Evolutionary conservation across 2,329 filamentous ascomycete species (phyloP), one percentile per base, ranked within the genome.

Genomic region (Pleomassaria siparia): DNA sequence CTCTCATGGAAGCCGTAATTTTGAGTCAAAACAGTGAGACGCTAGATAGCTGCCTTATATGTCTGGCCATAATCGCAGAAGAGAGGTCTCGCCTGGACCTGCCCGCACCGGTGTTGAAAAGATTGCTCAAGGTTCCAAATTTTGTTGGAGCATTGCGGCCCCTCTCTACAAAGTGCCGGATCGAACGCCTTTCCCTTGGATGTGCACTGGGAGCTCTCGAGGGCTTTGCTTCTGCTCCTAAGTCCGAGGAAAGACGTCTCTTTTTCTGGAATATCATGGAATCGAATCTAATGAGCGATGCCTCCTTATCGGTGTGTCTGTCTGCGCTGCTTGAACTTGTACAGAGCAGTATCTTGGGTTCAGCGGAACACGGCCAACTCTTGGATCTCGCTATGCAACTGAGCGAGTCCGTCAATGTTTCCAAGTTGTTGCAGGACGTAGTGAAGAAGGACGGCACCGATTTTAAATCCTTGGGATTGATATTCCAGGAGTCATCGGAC

Each of bases 1-100:
- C 86, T 1, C 80, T 99, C 62, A 95, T 97, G 90, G 89, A 95
- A 61, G 89, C 91, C 53, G 82, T 96, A 26, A 86, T 88, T 8
- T 74, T 80, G 22, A 89, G 88, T 8, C 95, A 90, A 85, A 87
- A 84, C 2, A 72, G 77, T 35, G 86, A 91, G 50, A 95, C 88
- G 0, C 71, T 86, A 2, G 79, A 83, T 15, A 83, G 88, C 13
- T 91, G 86, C 10, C 77, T 96, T 1, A 84, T 89, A 11, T 95
- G 89, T 63, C 73, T 97, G 44, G 85, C 88, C 3, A 84, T 95
- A 16, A 76, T 97, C 33, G 87, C 89, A 1, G 88, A 95, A 64
- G 86, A 91, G 69, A 85, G 89, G 64, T 84, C 84, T 2, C 80
- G 84, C 3, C 81, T 84, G 51, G 81, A 82, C 52, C 78, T 95